Evolutionary conservation across 192 early-diverging fungal genomes (phyloP), one percentile per base, ranked within the genome.

Genomic region (Haplosporangium gracile): DNA sequence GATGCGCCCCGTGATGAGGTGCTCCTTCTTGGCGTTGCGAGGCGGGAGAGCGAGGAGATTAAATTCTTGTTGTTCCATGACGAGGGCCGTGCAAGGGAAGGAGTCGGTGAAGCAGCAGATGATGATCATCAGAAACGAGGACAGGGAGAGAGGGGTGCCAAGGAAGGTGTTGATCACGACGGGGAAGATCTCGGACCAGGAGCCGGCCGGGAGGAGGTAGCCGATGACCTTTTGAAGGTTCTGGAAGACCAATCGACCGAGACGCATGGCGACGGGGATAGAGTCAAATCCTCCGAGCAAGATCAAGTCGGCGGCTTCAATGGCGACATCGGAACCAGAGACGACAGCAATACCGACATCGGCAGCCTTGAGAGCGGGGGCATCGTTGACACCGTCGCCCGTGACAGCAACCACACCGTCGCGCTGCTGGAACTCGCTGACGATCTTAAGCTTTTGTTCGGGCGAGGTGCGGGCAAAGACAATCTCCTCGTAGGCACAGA

Each of bases 321-420:
- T 94, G 29, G 93, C 92, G 18, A 96, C 95, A 81, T 97, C 97
- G 1, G 94, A 94, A 69, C 97, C 97, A 77, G 90, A 88, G 15
- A 95, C 97, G 91, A 99, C 96, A 60, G 98, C 96, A 40, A 99
- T 91, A 55, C 97, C 97, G 40, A 99, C 92, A 83, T 97, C 92
- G 16, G 98, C 97, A 26, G 94, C 93, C 72, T 95, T 97, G 76
- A 99, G 91, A 20, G 98, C 96, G 45, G 97, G 96, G 71, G 97
- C 92, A 77, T 99, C 98, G 82, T 98, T 98, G 18, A 96, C 96
- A 76, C 97, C 98, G 78, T 99, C 97, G 77, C 97, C 97, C 20
- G 96, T 97, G 5, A 97, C 96, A 5, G 94, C 98, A 36, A 99
- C 96, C 20, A 92, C 84, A 79, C 91, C 89, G 42, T 92, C 94